Conservation (phyloP, 1,284 basidiomycete genomes). For the Microbotryomycetes sp. region DNA sequence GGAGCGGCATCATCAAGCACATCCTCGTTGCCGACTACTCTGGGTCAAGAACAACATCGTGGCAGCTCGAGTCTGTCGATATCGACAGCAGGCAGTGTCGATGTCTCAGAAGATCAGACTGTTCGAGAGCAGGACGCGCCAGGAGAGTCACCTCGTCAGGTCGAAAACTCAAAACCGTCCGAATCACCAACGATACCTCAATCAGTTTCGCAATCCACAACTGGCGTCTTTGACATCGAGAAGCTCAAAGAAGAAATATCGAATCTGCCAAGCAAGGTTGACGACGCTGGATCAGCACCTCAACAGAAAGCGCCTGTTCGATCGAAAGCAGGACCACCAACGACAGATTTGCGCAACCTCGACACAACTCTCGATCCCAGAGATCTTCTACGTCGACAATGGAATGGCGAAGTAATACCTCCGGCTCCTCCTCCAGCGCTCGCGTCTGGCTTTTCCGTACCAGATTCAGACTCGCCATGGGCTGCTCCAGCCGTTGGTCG, state of each 20-base stretch:
- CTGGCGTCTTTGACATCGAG: not conserved
- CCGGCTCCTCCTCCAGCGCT: not conserved
- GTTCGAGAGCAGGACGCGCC: not conserved
- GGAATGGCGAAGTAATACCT: constrained; percentile 15
- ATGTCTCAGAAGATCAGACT: not conserved
- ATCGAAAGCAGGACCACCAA: not conserved
- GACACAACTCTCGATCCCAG: constrained; percentile 26
- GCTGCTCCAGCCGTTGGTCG: constrained; percentile 2
- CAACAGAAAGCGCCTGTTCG: not conserved
- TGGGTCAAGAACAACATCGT: not conserved
- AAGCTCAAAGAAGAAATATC: not conserved
- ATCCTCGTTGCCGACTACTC: constrained; percentile 1
- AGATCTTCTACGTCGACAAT: constrained; percentile 25
- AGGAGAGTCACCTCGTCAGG: no score
- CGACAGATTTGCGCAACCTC: constrained; percentile 22
- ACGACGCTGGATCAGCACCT: not conserved
- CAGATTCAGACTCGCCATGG: constrained; percentile 6
- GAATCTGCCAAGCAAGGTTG: not conserved
- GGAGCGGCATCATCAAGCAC: constrained; percentile 46
- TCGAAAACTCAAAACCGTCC: no score
- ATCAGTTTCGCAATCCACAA: no score
- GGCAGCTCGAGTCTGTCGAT: not conserved
- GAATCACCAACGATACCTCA: no score
- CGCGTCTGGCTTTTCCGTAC: no score
- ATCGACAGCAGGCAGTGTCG: not conserved